Evolutionary conservation across 2,329 filamentous ascomycete species (phyloP), one percentile per base, ranked within the genome.

Genomic region (Huntiella moniliformis): DNA sequence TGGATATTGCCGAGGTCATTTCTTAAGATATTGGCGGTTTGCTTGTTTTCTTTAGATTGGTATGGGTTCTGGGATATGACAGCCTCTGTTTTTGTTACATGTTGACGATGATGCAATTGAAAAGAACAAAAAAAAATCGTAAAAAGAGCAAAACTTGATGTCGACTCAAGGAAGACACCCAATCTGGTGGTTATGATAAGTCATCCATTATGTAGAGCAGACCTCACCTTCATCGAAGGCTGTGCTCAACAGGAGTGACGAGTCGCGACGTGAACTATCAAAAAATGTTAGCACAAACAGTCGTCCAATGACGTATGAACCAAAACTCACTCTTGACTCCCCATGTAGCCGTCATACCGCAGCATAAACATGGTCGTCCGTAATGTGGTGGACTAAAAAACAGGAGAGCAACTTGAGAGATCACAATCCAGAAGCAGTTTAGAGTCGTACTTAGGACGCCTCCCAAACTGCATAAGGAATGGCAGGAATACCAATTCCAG

Each of bases 361-460:
- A 42, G 31, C 40, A 17, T 12, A 10, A 32, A 13, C 13, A 34
- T 42, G 40, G 40, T 42, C 40, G 40, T 42, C 40, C 40, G 40
- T 33, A 17, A 22, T 42, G 40, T 42, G 40, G 31, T 42, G 40
- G 40, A 42, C 40, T 34, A 33, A 16, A 15, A 15, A 13, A 34
- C 28, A 33, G 13, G 17, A 17, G 15, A 11, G 28, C 13, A 32
- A 16, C 40, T 10, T 2, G 11, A n/a, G 13, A 42, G 10, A 5
- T 16, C 18, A 28, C 22, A 28, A 28, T 28, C 37, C 16, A 39
- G 16, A 38, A 36, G 35, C 35, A 45, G 43, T 45, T 45, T 38
- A 38, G 38, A 15, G 43, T 45, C 43, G 15, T 39, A 16, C 43
- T 22, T 11, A 45, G 43, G 43, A 45, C 43, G 22, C 7, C 22